These are phyloP conservation scores for Rehmannia glutinosa DNA, from an alignment of 257 asterid species.

Conservation along the genomic window DNA sequence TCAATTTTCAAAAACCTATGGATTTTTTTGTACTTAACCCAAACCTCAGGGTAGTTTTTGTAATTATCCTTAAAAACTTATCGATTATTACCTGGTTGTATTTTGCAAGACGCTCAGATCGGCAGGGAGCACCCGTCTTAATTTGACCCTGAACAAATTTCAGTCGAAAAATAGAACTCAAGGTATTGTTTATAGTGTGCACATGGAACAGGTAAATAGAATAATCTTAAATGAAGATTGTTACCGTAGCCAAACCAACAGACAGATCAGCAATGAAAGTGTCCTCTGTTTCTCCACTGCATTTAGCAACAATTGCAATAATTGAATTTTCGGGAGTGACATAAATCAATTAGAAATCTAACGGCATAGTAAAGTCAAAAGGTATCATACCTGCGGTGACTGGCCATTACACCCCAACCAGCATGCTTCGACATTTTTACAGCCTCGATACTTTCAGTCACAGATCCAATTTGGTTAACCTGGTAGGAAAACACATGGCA, in stretches of 20 bases:
- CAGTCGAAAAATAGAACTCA: not conserved
- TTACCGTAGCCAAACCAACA: conserved; percentile 93
- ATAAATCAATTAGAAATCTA: not conserved
- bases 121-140: conserved; percentile 99
- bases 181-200: not conserved
- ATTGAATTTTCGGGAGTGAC: not conserved
- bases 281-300: conserved; percentile 98
- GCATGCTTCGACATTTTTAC: conserved; percentile 92
- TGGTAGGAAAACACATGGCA: conserved; percentile 14
- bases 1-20: too few species aligned
- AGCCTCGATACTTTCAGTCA: conserved; percentile 96
- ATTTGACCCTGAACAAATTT: conserved; percentile 72
- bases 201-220: not conserved
- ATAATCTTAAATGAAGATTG: not conserved
- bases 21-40: too few species aligned
- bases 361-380: not conserved
- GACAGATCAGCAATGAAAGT: conserved; percentile 98
- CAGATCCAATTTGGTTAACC: conserved; percentile 99
- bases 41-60: too few species aligned
- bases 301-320: not conserved
- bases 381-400: conserved; percentile 78
- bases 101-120: conserved; percentile 96
- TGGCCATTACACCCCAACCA: conserved; percentile 99
- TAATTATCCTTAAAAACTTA: not conserved
- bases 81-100: conserved; percentile 75